These are phyloP conservation scores for Boechera divaricarpa DNA, from an alignment of 345 rosid genomes.

Conservation along the genomic window DNA sequence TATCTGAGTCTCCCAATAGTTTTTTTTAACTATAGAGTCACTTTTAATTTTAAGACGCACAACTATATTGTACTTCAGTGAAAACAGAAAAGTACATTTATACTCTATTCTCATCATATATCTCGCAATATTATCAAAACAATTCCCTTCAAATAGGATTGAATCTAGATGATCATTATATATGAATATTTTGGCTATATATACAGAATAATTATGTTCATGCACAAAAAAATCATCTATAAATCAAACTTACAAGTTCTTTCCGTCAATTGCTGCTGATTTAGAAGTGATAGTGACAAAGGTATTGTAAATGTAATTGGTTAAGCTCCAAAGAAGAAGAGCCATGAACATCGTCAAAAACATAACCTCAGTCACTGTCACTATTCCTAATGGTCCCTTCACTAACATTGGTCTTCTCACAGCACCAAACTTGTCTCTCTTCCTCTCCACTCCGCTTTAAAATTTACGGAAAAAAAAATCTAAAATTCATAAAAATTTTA, in stretches of 20 bases:
- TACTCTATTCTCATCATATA: background rate
- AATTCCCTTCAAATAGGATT: background rate
- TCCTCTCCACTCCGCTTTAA: constrained; percentile 19
- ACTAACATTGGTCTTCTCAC: constrained; percentile 60
- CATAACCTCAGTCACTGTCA: constrained; percentile 56
- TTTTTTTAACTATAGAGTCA: background rate
- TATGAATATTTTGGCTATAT: background rate
- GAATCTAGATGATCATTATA: background rate
- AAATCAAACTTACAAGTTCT: constrained; percentile 50
- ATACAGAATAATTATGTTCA: background rate
- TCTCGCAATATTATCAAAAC: background rate
- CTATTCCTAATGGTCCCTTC: constrained; percentile 79
- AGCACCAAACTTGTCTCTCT: constrained; percentile 17
- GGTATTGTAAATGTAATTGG: constrained; percentile 45
- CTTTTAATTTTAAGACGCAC: background rate
- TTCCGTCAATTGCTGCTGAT: constrained; percentile 41
- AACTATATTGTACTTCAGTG: background rate
- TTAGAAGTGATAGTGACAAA: constrained; percentile 45
- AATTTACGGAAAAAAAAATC: constrained; percentile 1
- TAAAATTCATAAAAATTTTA: too few species aligned
- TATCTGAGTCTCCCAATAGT: background rate
- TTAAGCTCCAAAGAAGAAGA: constrained; percentile 63
- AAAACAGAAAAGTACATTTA: background rate
- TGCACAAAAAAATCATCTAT: background rate
- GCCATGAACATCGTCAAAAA: constrained; percentile 68